A percentile compares a stretch with the other conserved stretches of the same genome.
Conservation (phyloP, 805 yeast species). For the Blastobotrys americana region DNA sequence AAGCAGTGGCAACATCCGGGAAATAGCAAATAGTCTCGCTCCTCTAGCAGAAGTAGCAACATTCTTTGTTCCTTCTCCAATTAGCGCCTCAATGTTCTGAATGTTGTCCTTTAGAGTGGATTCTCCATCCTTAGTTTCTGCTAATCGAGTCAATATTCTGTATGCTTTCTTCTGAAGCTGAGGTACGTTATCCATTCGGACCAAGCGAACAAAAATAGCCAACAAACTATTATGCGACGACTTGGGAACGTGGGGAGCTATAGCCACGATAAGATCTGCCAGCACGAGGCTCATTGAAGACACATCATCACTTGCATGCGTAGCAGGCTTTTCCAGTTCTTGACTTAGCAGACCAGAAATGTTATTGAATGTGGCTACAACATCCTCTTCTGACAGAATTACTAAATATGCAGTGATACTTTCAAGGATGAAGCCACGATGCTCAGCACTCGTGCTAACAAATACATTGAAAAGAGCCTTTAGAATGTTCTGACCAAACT, state of each 20-base stretch:
- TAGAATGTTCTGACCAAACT: constrained; percentile 59
- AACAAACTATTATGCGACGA: constrained; percentile 66
- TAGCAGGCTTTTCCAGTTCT: constrained; percentile 40
- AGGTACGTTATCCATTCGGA: constrained; percentile 46
- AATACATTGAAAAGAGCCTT: constrained; percentile 89
- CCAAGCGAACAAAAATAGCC: constrained; percentile 67
- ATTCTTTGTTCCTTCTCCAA: constrained; percentile 38
- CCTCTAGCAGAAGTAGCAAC: constrained; percentile 73
- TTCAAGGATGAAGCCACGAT: constrained; percentile 78
- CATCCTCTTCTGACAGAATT: constrained; percentile 58
- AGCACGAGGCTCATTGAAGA: constrained; percentile 68
- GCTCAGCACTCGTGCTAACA: constrained; percentile 77
- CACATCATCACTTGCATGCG: constrained; percentile 28
- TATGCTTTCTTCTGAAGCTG: constrained; percentile 84
- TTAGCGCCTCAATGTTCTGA: constrained; percentile 50
- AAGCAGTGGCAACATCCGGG: constrained; percentile 49
- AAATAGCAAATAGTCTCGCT: constrained; percentile 64
- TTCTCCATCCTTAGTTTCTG: constrained; percentile 61
- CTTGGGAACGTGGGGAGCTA: constrained; percentile 76
- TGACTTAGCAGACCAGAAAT: constrained; percentile 72
- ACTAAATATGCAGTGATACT: constrained; percentile 76
- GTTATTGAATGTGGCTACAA: constrained; percentile 72
- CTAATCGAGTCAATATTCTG: constrained; percentile 54
- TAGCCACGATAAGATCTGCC: constrained; percentile 83
- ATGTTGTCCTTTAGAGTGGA: constrained; percentile 47